These are phyloP conservation scores for Lathyrus tuberosus DNA, from an alignment of 306 rosid species.

Conservation along the genomic window DNA sequence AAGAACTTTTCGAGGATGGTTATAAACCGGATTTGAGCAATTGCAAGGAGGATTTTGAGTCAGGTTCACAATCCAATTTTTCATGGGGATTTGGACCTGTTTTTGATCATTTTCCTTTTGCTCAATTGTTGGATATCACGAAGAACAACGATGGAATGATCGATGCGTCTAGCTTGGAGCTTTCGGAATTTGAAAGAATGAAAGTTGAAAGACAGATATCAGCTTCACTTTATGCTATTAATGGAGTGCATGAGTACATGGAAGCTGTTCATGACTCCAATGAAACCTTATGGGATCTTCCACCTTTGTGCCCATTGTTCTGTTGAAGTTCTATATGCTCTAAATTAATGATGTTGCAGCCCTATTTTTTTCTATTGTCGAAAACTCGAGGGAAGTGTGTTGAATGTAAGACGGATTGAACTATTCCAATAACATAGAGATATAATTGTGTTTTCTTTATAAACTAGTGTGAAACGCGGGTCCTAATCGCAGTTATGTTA, in stretches of 20 bases:
- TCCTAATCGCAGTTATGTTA: background rate
- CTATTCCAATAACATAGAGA: slow-evolving; percentile 35
- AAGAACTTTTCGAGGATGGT: slow-evolving; percentile 51
- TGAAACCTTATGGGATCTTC: slow-evolving; percentile 87
- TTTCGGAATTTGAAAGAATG: slow-evolving; percentile 81
- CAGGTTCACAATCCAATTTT: slow-evolving; percentile 37
- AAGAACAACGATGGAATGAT: slow-evolving; percentile 38
- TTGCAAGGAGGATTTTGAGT: slow-evolving; percentile 47
- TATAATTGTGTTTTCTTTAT: slow-evolving; percentile 19
- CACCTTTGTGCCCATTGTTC: slow-evolving; percentile 75
- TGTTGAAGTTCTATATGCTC: slow-evolving; percentile 41
- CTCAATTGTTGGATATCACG: slow-evolving; percentile 57
- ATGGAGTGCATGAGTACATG: slow-evolving; percentile 92
- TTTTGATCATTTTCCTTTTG: slow-evolving; percentile 55
- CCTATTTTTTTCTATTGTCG: slow-evolving; percentile 2
- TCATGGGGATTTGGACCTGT: slow-evolving; percentile 55
- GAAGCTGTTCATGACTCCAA: slow-evolving; percentile 71
- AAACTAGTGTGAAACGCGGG: background rate
- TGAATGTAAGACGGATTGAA: slow-evolving; percentile 37
- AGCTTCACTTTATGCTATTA: slow-evolving; percentile 87
- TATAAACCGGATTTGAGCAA: slow-evolving; percentile 77
- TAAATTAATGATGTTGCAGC: slow-evolving; percentile 26
- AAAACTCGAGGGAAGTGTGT: slow-evolving; percentile 32
- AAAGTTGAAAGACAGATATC: slow-evolving; percentile 91
- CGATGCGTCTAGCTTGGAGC: slow-evolving; percentile 43